Conservation (phyloP, 2,329 filamentous ascomycete genomes). For the Ceratocystis albifundus region DNA sequence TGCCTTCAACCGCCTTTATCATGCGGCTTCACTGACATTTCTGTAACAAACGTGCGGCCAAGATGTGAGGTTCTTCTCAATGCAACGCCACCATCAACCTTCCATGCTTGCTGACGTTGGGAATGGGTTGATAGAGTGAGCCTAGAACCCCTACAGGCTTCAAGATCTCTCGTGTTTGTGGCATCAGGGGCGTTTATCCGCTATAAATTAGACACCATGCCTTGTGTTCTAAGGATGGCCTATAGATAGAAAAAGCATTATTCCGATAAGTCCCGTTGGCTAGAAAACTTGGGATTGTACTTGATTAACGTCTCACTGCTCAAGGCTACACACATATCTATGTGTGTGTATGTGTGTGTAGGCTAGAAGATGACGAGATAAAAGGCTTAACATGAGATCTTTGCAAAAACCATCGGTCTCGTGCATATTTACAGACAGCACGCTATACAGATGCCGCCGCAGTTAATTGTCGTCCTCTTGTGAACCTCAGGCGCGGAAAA, state of each 20-base stretch:
- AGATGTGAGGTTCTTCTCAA: constrained; percentile 4
- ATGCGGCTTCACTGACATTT: background rate
- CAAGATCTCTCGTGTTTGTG: background rate
- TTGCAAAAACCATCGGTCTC: too few relatives aligned
- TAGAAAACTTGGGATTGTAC: background rate
- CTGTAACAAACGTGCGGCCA: background rate
- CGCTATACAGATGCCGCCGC: too few relatives aligned
- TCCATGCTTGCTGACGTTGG: background rate
- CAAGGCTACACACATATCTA: too few relatives aligned
- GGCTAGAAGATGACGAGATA: too few relatives aligned
- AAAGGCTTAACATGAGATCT: too few relatives aligned
- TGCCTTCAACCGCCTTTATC: background rate
- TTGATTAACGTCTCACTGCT: too few relatives aligned
- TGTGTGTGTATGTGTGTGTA: too few relatives aligned
- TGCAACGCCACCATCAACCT: constrained; percentile 3
- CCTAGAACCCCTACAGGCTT: background rate
- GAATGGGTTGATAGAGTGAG: background rate
- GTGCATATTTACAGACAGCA: too few relatives aligned
- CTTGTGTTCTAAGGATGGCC: background rate
- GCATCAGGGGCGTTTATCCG: background rate
- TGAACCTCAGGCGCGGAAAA: constrained; percentile 14
- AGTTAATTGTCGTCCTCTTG: too few relatives aligned
- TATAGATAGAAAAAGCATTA: background rate
- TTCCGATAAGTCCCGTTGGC: background rate
- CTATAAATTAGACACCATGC: background rate